Conservation (phyloP, 257 asterid species). For the Capsicum baccatum region DNA sequence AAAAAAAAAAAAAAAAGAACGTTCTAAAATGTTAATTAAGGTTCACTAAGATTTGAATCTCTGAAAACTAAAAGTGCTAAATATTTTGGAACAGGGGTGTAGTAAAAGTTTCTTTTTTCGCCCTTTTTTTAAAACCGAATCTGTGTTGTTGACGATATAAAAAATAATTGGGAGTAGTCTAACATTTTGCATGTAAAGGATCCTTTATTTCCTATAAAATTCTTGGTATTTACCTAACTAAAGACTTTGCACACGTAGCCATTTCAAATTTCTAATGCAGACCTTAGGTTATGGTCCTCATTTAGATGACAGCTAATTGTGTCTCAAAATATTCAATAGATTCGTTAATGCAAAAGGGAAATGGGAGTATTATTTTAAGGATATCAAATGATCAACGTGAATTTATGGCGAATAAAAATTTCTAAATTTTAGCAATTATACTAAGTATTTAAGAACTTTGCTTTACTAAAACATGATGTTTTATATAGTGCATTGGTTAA, state of each 20-base stretch:
- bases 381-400: not conserved
- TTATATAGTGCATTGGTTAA: not conserved
- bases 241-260: not conserved
- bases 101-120: too few species aligned
- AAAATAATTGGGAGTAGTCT: not conserved
- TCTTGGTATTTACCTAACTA: not conserved
- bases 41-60: not conserved
- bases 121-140: too few species aligned
- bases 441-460: not conserved
- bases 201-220: not conserved
- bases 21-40: not conserved
- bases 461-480: not conserved
- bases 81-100: too few species aligned
- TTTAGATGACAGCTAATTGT: not conserved
- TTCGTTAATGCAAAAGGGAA: not conserved
- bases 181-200: not conserved
- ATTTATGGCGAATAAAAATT: not conserved
- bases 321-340: not conserved
- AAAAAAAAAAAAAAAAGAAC: not conserved
- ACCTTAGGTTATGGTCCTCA: constrained; percentile 21
- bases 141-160: too few species aligned
- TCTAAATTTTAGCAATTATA: constrained; percentile 10
- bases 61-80: too few species aligned
- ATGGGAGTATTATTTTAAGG: not conserved
- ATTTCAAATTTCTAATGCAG: constrained; percentile 2